phyloP scores from a whole-genome alignment of 228 moss, liverwort and hornwort species.

The Sphagnum magellanicum region DNA sequence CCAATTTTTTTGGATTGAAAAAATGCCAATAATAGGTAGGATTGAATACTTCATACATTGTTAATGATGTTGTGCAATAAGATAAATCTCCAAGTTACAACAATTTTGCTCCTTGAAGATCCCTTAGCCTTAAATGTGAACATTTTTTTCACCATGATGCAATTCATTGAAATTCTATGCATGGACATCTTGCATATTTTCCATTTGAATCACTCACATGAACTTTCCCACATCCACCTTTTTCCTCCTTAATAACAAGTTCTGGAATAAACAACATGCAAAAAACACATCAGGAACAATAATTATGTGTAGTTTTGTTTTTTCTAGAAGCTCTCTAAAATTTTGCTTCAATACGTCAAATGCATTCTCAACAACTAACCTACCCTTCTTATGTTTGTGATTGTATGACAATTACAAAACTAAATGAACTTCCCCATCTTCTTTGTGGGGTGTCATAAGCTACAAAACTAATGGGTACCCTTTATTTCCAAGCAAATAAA shows the following conservation, averaged over 20 bases:
- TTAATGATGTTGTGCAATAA: no score
- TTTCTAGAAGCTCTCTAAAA: neutral
- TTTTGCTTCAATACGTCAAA: neutral
- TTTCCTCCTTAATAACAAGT: neutral
- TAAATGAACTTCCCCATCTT: neutral
- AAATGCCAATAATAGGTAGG: neutral
- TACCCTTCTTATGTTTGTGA: neutral
- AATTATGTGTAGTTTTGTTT: neutral
- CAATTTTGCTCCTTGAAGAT: neutral
- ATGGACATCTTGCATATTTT: neutral
- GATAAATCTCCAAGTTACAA: neutral
- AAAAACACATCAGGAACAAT: neutral
- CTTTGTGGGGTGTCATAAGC: neutral
- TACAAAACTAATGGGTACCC: neutral
- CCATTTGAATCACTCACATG: neutral
- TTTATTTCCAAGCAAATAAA: neutral
- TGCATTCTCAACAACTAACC: neutral
- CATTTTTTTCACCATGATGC: neutral
- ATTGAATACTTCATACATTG: no score
- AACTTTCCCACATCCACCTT: neutral
- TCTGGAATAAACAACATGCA: neutral
- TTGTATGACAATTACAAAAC: neutral
- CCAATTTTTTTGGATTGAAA: no score
- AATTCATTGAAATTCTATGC: neutral
- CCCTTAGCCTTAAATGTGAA: neutral